Evolutionary conservation across 441 rosid genomes (phyloP).

Genomic region (Dalechampia spathulata): DNA sequence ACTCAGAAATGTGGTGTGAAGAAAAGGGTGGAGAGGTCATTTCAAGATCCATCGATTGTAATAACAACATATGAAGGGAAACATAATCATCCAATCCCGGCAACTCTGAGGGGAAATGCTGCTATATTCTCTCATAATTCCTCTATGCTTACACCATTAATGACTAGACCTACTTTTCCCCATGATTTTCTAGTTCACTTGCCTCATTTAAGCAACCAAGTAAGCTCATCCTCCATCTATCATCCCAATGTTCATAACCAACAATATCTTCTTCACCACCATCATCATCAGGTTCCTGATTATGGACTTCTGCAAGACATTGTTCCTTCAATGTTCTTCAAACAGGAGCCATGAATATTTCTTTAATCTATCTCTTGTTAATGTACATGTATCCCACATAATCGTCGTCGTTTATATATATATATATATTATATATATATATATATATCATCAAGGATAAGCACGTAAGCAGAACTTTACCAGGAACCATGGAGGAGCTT

Average conservation of each 20-base stretch:
- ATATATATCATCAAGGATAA: neutral
- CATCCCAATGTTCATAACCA: conserved; percentile 18
- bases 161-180: conserved; percentile 14
- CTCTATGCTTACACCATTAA: conserved; percentile 28
- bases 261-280: conserved; percentile 25
- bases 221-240: conserved; percentile 18
- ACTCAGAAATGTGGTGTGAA: conserved; percentile 79
- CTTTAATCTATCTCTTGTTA: neutral
- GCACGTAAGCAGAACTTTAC: too few species aligned
- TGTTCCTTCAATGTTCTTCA: conserved; percentile 61
- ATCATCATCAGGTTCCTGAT: conserved; percentile 36
- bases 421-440: too few species aligned
- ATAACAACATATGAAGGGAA: conserved; percentile 92
- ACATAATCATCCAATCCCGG: conserved; percentile 69
- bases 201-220: conserved; percentile 27
- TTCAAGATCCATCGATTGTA: conserved; percentile 71
- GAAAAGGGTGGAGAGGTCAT: conserved; percentile 91
- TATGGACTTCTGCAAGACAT: conserved; percentile 80
- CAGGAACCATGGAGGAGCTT: too few species aligned
- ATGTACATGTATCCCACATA: conserved; percentile 17
- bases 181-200: conserved; percentile 31
- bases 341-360: conserved; percentile 61
- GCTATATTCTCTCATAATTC: conserved; percentile 42
- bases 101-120: conserved; percentile 61
- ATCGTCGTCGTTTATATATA: too few species aligned